Conservation (phyloP, 2,329 filamentous ascomycete genomes). For the Cryphonectria parasitica region DNA sequence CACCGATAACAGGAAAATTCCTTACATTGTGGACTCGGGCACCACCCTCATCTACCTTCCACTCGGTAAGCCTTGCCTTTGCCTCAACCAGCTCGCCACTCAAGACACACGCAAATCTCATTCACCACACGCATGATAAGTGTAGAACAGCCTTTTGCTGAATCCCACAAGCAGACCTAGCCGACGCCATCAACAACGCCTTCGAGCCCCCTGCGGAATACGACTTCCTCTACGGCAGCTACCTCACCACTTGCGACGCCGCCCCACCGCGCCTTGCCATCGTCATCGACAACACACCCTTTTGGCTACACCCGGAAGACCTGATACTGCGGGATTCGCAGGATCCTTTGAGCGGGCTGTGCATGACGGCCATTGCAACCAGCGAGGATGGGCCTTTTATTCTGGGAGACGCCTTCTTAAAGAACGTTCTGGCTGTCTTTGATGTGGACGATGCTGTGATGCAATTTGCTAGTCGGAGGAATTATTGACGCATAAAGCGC, state of each 20-base stretch:
- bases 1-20: slow-evolving; percentile 47
- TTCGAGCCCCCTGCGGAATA: slow-evolving; percentile 54
- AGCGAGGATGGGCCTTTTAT: slow-evolving; percentile 53
- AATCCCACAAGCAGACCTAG: slow-evolving; percentile 42
- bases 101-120: not conserved
- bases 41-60: slow-evolving; percentile 57
- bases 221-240: slow-evolving; percentile 50
- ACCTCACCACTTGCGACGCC: slow-evolving; percentile 54
- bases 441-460: slow-evolving; percentile 37
- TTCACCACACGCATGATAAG: not conserved
- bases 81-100: slow-evolving; percentile 14
- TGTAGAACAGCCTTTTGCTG: not conserved
- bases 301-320: slow-evolving; percentile 53
- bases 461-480: slow-evolving; percentile 34
- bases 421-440: slow-evolving; percentile 52
- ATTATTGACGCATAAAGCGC: no score
- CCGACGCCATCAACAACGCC: slow-evolving; percentile 50
- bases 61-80: slow-evolving; percentile 44
- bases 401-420: slow-evolving; percentile 54
- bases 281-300: slow-evolving; percentile 47
- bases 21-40: slow-evolving; percentile 57
- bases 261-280: slow-evolving; percentile 50
- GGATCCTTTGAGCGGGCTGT: slow-evolving; percentile 51
- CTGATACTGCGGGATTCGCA: slow-evolving; percentile 49
- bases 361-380: slow-evolving; percentile 51